These are phyloP conservation scores for Trypanosoma congolense DNA, from an alignment of 208 protist genomes.

Conservation along the genomic window DNA sequence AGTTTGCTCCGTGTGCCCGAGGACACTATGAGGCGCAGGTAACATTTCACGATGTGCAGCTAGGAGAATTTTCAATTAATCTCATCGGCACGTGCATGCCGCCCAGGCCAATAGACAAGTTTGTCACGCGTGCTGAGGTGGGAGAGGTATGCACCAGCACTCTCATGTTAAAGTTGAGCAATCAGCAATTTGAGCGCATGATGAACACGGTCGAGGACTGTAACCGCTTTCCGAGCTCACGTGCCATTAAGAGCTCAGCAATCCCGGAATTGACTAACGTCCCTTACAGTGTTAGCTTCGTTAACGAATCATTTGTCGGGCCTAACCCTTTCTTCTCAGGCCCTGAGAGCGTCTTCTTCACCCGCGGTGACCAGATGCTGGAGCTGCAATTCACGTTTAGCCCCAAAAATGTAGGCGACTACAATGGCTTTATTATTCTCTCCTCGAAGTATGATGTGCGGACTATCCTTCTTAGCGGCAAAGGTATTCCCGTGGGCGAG, in stretches of 20 bases:
- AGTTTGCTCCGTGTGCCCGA: slow-evolving; percentile 80
- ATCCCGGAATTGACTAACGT: slow-evolving; percentile 22
- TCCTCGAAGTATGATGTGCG: slow-evolving; percentile 85
- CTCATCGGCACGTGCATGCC: slow-evolving; percentile 55
- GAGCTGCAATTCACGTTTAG: slow-evolving; percentile 69
- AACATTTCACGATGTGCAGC: slow-evolving; percentile 79
- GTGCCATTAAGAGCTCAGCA: slow-evolving; percentile 2
- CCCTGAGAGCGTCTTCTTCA: slow-evolving; percentile 23
- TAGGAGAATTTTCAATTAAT: slow-evolving; percentile 89
- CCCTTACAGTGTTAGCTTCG: slow-evolving; percentile 54
- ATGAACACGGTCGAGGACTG: slow-evolving; percentile 71
- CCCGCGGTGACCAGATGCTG: slow-evolving; percentile 5
- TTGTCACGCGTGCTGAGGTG: slow-evolving; percentile 60
- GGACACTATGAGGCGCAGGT: slow-evolving; percentile 70
- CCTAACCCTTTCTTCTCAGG: slow-evolving; percentile 82
- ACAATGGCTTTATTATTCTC: slow-evolving; percentile 76
- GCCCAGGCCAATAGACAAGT: slow-evolving; percentile 47
- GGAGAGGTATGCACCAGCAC: slow-evolving; percentile 40
- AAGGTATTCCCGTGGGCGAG: slow-evolving; percentile 70
- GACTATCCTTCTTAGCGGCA: slow-evolving; percentile 70
- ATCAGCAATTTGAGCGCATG: slow-evolving; percentile 62
- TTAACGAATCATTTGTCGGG: slow-evolving; percentile 66
- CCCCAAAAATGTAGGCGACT: slow-evolving; percentile 78
- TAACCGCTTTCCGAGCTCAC: slow-evolving; percentile 21
- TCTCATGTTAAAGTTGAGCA: slow-evolving; percentile 42